phyloP scores from a whole-genome alignment of 1,284 basidiomycete species.

The Cryptococcus wingfieldii region DNA sequence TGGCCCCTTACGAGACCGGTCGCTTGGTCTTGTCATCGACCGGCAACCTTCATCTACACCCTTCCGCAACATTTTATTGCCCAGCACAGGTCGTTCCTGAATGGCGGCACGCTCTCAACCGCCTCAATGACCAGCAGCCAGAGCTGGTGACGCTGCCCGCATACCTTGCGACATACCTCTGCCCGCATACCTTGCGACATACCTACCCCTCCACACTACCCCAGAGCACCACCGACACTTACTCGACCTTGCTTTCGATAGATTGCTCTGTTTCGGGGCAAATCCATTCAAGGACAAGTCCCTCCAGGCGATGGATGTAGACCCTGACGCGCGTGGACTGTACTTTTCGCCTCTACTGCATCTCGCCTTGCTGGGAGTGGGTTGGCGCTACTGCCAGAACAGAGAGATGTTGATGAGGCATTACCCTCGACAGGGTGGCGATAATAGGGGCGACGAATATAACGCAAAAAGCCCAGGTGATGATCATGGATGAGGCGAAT shows the following conservation, averaged over 20 bases:
- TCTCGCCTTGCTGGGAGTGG: constrained; percentile 16
- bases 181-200: constrained; percentile 20
- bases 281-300: constrained; percentile 19
- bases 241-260: constrained; percentile 17
- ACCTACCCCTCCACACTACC: constrained; percentile 21
- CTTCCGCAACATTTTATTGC: constrained; percentile 23
- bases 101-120: constrained; percentile 17
- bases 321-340: constrained; percentile 9
- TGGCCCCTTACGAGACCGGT: constrained; percentile 19
- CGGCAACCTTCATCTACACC: constrained; percentile 22
- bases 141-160: constrained; percentile 9
- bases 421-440: constrained; percentile 4
- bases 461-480: constrained; percentile 10
- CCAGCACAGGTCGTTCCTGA: constrained; percentile 20
- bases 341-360: constrained; percentile 24
- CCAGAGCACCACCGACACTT: constrained; percentile 15
- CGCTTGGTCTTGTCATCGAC: constrained; percentile 17
- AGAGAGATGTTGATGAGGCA: constrained; percentile 10
- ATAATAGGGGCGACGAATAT: constrained; percentile 14
- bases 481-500: constrained; percentile 14
- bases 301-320: constrained; percentile 15
- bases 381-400: constrained; percentile 19
- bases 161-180: constrained; percentile 23
- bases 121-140: not conserved
- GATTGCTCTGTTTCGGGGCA: constrained; percentile 16